Conservation (phyloP, 345 rosid species). For the Syzygium jambos region DNA sequence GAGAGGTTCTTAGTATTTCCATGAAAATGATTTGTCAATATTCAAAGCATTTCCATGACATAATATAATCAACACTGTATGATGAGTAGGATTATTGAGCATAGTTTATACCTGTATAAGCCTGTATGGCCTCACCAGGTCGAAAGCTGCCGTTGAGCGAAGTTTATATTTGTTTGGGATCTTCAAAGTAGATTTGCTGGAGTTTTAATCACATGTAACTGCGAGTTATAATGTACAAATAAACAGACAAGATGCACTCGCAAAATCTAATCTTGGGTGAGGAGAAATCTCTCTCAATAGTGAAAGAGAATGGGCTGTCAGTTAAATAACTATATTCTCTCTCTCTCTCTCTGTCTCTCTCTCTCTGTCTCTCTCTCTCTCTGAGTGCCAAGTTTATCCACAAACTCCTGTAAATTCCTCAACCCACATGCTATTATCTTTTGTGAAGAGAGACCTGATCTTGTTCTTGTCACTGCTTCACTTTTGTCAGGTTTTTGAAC, state of each 20-base stretch:
- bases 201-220: neutral
- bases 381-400: neutral
- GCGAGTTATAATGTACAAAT: neutral
- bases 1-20: neutral
- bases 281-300: neutral
- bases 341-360: neutral
- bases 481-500: slow-evolving; percentile 29
- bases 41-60: neutral
- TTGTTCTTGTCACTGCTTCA: slow-evolving; percentile 9
- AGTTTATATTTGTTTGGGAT: slow-evolving; percentile 5
- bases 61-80: neutral
- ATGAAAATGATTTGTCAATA: neutral
- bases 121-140: neutral
- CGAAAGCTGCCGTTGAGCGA: neutral
- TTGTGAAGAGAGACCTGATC: slow-evolving; percentile 27
- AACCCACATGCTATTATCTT: slow-evolving; percentile 29
- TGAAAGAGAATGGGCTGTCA: neutral
- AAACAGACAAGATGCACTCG: slow-evolving; percentile 3
- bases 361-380: neutral
- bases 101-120: neutral
- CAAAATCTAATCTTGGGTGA: slow-evolving; percentile 26
- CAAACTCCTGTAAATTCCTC: slow-evolving; percentile 8
- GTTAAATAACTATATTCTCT: neutral
- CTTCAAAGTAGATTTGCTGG: slow-evolving; percentile 12
- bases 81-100: neutral